These are phyloP conservation scores for Dioscorea zingiberensis DNA, from an alignment of 106 monocot genomes.

Conservation along the genomic window DNA sequence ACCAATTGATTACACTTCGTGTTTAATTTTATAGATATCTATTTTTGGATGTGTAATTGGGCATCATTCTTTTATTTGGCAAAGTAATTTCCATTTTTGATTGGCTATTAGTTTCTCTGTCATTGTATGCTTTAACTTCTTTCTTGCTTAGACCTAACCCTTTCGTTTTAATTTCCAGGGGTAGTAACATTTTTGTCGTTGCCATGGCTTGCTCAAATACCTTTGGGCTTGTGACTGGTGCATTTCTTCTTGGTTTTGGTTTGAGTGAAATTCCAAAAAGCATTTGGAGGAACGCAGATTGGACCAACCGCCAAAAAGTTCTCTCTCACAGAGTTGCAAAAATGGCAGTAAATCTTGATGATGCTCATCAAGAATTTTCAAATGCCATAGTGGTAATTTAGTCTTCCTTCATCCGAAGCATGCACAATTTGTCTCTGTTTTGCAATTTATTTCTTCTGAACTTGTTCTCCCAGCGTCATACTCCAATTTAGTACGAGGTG, in stretches of 20 bases:
- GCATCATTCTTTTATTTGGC: too few species aligned
- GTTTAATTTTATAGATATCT: too few species aligned
- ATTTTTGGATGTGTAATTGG: too few species aligned
- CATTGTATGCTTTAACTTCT: too few species aligned
- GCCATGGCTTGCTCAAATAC: slow-evolving; percentile 99
- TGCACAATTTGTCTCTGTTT: too few species aligned
- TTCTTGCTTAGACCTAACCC: not conserved
- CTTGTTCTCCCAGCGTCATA: too few species aligned
- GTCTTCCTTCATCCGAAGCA: not conserved
- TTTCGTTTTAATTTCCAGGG: slow-evolving; percentile 39
- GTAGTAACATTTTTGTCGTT: slow-evolving; percentile 51
- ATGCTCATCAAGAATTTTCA: slow-evolving; percentile 96
- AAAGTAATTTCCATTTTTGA: too few species aligned
- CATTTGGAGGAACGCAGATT: slow-evolving; percentile 96
- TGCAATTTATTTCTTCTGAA: too few species aligned
- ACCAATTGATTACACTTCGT: too few species aligned
- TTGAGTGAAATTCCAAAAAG: slow-evolving; percentile 95
- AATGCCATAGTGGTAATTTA: slow-evolving; percentile 90
- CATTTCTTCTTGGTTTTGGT: slow-evolving; percentile 99
- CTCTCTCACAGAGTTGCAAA: slow-evolving; percentile 94
- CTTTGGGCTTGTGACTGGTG: slow-evolving; percentile 99
- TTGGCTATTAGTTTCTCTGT: too few species aligned
- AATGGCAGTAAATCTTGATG: slow-evolving; percentile 93
- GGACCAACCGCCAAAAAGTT: slow-evolving; percentile 84
- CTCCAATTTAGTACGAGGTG: too few species aligned